These are phyloP conservation scores for Mycena venus DNA, from an alignment of 768 basidiomycete genomes.

Conservation along the genomic window DNA sequence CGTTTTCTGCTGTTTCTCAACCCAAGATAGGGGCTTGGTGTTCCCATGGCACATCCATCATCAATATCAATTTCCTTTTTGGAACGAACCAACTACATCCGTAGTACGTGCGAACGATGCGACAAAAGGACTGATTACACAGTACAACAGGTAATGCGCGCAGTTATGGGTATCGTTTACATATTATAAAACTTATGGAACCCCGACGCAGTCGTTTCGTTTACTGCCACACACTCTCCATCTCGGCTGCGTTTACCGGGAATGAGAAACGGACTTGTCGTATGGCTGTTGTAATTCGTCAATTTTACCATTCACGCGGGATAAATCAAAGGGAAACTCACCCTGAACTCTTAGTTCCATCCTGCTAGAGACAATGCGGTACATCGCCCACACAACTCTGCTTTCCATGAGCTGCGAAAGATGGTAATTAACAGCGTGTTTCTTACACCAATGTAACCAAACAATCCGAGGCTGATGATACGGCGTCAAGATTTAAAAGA, in stretches of 20 bases:
- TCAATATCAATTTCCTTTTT: too few species aligned
- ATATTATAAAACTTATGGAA: not conserved
- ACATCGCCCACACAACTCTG: not conserved
- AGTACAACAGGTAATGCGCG: not conserved
- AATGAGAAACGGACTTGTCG: not conserved
- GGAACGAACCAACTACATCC: too few species aligned
- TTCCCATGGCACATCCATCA: too few species aligned
- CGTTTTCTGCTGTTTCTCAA: too few species aligned
- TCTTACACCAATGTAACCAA: not conserved
- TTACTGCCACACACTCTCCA: not conserved
- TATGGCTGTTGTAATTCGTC: too few species aligned
- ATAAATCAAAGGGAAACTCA: too few species aligned
- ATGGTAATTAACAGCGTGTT: not conserved
- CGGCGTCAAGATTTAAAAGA: too few species aligned
- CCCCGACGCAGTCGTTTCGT: too few species aligned
- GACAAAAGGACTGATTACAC: too few species aligned
- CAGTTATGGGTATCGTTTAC: not conserved
- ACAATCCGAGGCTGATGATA: not conserved
- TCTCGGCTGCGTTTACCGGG: not conserved
- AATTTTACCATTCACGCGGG: too few species aligned
- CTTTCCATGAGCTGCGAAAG: not conserved
- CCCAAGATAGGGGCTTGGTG: too few species aligned
- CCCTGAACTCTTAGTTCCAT: not conserved
- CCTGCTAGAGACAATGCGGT: not conserved
- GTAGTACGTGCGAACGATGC: too few species aligned